Conservation (phyloP, 225 moss, liverwort and hornwort species). For the Physcomitrium patens region DNA sequence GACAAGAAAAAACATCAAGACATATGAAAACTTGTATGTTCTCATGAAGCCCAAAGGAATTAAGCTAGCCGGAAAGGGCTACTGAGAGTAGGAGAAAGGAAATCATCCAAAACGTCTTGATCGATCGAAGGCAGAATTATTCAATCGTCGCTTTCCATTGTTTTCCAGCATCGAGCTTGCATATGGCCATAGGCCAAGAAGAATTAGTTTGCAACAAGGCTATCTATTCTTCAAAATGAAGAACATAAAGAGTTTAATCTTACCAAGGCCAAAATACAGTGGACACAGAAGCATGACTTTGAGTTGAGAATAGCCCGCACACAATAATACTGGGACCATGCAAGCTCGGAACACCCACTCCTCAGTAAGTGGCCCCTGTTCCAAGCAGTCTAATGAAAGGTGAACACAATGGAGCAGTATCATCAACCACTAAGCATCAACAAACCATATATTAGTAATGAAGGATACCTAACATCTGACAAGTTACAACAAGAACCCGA, state of each 20-base stretch:
- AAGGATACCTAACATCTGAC: neutral
- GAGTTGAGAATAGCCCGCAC: constrained; percentile 83
- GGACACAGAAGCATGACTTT: constrained; percentile 91
- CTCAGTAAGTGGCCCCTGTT: constrained; percentile 96
- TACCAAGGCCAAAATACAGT: constrained; percentile 92
- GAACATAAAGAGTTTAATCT: constrained; percentile 19
- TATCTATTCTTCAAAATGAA: too few relatives aligned
- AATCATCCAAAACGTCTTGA: neutral
- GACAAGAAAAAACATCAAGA: constrained; percentile 3
- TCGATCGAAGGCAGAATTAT: neutral
- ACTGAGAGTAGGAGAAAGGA: constrained; percentile 5
- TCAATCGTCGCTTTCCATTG: neutral
- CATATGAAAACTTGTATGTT: neutral
- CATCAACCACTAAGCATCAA: constrained; percentile 14
- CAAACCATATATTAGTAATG: neutral
- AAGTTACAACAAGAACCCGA: neutral
- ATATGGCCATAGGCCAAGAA: neutral
- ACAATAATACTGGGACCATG: constrained; percentile 91
- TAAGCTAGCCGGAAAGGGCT: neutral
- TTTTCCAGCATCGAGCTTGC: constrained; percentile 8
- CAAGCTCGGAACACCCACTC: constrained; percentile 99
- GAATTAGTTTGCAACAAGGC: too few relatives aligned
- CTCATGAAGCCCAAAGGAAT: neutral
- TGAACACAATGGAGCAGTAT: constrained; percentile 17
- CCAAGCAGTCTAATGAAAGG: constrained; percentile 23